Base-by-base conservation (phyloP, 306 rosid genomes). In the Cucurbita maxima region DNA sequence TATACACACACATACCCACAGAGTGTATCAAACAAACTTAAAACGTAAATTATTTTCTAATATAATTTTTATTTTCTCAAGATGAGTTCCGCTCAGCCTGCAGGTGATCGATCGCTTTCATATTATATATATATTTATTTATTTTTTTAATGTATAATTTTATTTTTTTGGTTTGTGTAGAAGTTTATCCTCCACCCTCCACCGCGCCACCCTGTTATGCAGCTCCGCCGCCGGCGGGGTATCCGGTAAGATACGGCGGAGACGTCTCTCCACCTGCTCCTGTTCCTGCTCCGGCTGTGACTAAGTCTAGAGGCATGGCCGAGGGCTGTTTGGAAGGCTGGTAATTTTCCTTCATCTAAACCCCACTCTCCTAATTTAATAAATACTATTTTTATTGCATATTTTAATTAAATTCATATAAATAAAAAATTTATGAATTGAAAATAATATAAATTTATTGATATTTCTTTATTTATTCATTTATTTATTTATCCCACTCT, bases 271-370 rank as follows among this genome's bases (percentile, higher is more conserved):
- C 73, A 19, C 76, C 71, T 63, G 57, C 55, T 60, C 58, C 47
- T 44, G 71, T 67, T 25, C 34, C 34, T 30, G 34, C 34, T 61
- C 73, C 77, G 0, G 75, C 77, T 34, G 78, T 83, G 61, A 86
- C 96, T 74, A 84, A 83, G 76, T 84, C 92, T 8, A 87, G 74
- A 81, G 97, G 97, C 34, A 30, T 30, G 34, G 34, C 3, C 38
- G 97, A 86, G 14, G 97, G 97, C 60, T 88, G 34, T 91, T 76
- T 91, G 87, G 91, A 87, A 91, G 97, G 96, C 76, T 88, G 96
- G 96, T 89, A 82, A 59, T 59, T 55, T n/a, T 53, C 4, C 19
- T 18, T 18, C 9, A 7, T 50, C 43, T 25, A 25, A 25, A 25
- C 30, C 30, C 30, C 30, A 25, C 30, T 1, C 30, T 25, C 1